Evolutionary conservation across 179 eudicot species (phyloP).

Genomic region (Corrigiola litoralis): DNA sequence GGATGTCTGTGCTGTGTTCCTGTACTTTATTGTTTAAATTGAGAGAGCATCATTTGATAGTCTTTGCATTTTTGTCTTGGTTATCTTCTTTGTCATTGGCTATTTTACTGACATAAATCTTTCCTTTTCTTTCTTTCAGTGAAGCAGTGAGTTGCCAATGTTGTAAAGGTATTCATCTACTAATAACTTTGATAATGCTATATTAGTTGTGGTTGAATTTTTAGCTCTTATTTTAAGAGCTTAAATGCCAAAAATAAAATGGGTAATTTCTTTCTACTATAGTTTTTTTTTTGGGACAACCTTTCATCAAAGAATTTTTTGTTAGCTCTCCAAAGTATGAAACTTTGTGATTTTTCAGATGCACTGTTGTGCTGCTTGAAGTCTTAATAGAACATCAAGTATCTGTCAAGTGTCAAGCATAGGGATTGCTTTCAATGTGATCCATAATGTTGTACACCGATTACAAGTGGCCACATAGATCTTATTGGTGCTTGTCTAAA

Average conservation of each 20-base stretch:
- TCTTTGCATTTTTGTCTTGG: neutral
- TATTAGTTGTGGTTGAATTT: neutral
- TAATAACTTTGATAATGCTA: neutral
- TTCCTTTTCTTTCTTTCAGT: slow-evolving; percentile 42
- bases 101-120: slow-evolving; percentile 15
- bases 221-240: neutral
- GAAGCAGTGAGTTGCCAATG: slow-evolving; percentile 82
- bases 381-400: neutral
- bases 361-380: neutral
- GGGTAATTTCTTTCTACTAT: neutral
- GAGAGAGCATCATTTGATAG: neutral
- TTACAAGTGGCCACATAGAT: too few species aligned
- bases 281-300: neutral
- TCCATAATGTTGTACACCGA: neutral
- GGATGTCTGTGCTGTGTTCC: too few species aligned
- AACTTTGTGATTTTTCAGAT: neutral
- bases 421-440: neutral
- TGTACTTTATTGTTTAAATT: neutral
- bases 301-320: neutral
- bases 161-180: slow-evolving; percentile 63
- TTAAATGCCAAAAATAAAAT: neutral
- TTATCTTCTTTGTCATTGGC: slow-evolving; percentile 5
- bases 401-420: neutral
- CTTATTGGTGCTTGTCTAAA: neutral
- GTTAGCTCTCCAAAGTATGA: neutral